Conservation (phyloP, 2,329 filamentous ascomycete genomes). For the Pseudocercospora musae region DNA sequence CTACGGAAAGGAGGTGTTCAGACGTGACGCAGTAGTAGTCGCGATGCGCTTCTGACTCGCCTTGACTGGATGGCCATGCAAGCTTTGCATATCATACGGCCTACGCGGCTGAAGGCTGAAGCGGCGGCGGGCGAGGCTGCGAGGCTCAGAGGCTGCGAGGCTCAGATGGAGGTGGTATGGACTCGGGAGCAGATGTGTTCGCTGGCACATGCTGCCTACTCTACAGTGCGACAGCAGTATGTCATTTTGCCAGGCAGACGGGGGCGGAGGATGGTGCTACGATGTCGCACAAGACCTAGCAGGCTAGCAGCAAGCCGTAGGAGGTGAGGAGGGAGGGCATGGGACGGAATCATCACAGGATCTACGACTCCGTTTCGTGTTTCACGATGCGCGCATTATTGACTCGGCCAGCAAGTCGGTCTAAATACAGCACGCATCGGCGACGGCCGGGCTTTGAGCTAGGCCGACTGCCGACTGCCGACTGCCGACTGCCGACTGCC, state of each 20-base stretch:
- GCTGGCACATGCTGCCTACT: not conserved
- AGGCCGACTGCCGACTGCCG: not conserved
- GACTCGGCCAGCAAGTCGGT: no score
- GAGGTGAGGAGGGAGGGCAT: not conserved
- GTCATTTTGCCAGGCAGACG: not conserved
- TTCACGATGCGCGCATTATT: not conserved
- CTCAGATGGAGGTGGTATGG: not conserved
- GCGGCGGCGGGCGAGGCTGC: no score
- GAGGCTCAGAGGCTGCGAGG: not conserved
- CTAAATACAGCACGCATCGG: not conserved
- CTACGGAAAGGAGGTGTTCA: not conserved
- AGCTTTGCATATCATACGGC: constrained; percentile 5
- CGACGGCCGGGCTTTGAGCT: no score
- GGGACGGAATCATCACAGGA: no score
- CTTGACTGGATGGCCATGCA: constrained; percentile 6
- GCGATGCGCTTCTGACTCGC: constrained; percentile 4
- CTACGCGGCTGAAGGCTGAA: no score
- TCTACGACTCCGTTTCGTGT: not conserved
- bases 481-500: not conserved
- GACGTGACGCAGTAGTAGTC: constrained; percentile 1
- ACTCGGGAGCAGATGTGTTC: not conserved
- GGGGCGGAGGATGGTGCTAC: not conserved
- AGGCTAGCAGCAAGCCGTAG: not conserved
- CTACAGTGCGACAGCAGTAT: not conserved
- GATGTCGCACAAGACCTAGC: constrained; percentile 1